phyloP scores from a whole-genome alignment of 2,329 filamentous ascomycete species.

The Neophaeococcomyces mojaviensis region DNA sequence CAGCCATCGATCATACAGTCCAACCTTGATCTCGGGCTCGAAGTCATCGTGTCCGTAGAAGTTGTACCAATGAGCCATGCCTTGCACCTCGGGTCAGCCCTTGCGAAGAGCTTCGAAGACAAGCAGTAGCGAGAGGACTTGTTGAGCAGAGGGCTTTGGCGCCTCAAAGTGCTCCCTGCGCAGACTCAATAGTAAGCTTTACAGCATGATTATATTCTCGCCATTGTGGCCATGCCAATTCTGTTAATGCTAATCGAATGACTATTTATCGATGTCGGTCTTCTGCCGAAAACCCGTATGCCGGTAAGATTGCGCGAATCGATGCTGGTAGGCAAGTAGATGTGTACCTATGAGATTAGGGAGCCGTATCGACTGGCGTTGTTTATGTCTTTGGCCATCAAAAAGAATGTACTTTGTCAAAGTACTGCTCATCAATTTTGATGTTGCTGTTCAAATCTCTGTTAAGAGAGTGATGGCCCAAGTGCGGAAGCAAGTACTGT shows the following conservation, averaged over 20 bases:
- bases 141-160: not conserved
- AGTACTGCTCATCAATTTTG: too few relatives aligned
- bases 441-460: too few relatives aligned
- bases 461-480: too few relatives aligned
- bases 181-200: not conserved
- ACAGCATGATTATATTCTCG: not conserved
- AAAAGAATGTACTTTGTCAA: too few relatives aligned
- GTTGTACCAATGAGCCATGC: slow-evolving; percentile 17
- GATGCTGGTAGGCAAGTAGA: too few relatives aligned
- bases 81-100: not conserved
- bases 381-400: too few relatives aligned
- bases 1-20: slow-evolving; percentile 16
- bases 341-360: too few relatives aligned
- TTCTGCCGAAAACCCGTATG: not conserved
- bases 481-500: too few relatives aligned
- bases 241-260: not conserved
- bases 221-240: not conserved
- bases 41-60: slow-evolving; percentile 10
- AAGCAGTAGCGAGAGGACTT: not conserved
- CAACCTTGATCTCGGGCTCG: slow-evolving; percentile 12
- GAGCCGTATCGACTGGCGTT: too few relatives aligned
- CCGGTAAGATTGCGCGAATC: too few relatives aligned
- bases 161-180: not conserved
- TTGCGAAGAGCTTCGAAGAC: not conserved
- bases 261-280: not conserved